phyloP scores from a whole-genome alignment of 2,329 filamentous ascomycete genomes.

The Claviceps sorghi region DNA sequence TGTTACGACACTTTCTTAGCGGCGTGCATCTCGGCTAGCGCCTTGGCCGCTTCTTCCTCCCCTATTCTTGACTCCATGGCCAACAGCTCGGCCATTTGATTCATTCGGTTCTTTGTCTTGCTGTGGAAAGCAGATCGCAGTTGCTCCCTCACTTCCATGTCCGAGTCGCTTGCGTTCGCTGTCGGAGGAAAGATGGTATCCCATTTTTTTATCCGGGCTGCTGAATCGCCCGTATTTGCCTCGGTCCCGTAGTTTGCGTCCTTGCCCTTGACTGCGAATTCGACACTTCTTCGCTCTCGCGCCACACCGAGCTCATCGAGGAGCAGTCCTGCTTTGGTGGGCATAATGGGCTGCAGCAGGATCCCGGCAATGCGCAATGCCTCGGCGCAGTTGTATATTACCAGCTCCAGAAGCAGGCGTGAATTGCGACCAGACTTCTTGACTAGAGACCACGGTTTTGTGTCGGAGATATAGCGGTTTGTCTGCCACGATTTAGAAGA shows the following conservation, averaged over 20 bases:
- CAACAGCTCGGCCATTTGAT: constrained; percentile 13
- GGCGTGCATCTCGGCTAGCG: constrained; percentile 9
- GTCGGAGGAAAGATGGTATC: constrained; percentile 38
- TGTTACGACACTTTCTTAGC: constrained; percentile 3
- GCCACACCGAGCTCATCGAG: constrained; percentile 67
- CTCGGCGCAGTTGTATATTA: constrained; percentile 60
- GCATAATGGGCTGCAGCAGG: constrained; percentile 83
- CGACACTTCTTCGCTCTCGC: constrained; percentile 44
- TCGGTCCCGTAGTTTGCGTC: constrained; percentile 56
- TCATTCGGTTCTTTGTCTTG: constrained; percentile 15
- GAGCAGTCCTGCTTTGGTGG: constrained; percentile 54
- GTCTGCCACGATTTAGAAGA: constrained; percentile 13
- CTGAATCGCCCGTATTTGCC: constrained; percentile 9
- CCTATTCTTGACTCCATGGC: constrained; percentile 17
- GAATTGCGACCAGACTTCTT: constrained; percentile 21
- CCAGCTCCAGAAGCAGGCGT: constrained; percentile 33
- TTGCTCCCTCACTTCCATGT: constrained; percentile 11
- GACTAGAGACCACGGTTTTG: constrained; percentile 52
- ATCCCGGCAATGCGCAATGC: constrained; percentile 68
- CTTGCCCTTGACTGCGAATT: constrained; percentile 43
- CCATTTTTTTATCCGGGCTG: constrained; percentile 21
- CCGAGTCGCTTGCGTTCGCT: constrained; percentile 12
- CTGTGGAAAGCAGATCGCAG: constrained; percentile 6
- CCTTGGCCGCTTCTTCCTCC: constrained; percentile 10
- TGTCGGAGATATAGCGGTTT: constrained; percentile 38